Evolutionary conservation across 805 yeast species (phyloP).

Genomic region (Aciculoconidium aculeatum): DNA sequence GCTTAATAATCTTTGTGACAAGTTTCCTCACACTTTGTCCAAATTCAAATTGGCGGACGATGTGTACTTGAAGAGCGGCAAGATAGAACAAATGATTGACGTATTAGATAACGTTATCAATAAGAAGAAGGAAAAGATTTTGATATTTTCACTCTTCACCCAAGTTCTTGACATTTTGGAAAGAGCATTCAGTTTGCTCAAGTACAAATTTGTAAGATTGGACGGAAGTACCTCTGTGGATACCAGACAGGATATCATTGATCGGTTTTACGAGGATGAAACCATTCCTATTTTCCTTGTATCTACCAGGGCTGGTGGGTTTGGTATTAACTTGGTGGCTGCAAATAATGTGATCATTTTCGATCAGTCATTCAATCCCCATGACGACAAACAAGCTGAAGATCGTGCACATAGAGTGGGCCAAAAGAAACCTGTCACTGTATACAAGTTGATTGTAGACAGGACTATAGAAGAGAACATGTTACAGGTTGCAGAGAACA

Average conservation of each 20-base stretch:
- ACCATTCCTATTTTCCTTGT: constrained; percentile 80
- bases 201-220: constrained; percentile 69
- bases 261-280: constrained; percentile 76
- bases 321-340: constrained; percentile 93
- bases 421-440: constrained; percentile 77
- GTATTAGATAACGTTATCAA: constrained; percentile 53
- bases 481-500: constrained; percentile 78
- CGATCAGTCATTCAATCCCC: constrained; percentile 96
- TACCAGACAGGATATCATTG: constrained; percentile 86
- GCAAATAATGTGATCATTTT: constrained; percentile 89
- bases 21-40: constrained; percentile 62
- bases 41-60: constrained; percentile 47
- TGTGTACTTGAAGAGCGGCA: constrained; percentile 67
- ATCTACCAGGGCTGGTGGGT: constrained; percentile 97
- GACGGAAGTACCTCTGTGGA: constrained; percentile 96
- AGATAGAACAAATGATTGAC: constrained; percentile 51
- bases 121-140: constrained; percentile 58
- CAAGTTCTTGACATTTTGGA: constrained; percentile 88
- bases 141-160: constrained; percentile 88
- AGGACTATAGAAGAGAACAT: constrained; percentile 88
- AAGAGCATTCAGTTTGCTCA: constrained; percentile 55
- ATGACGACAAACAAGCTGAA: constrained; percentile 97
- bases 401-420: constrained; percentile 98
- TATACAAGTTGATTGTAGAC: constrained; percentile 65
- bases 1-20: constrained; percentile 64